phyloP scores from a whole-genome alignment of 2,329 filamentous ascomycete species.

The Botrytis byssoidea region DNA sequence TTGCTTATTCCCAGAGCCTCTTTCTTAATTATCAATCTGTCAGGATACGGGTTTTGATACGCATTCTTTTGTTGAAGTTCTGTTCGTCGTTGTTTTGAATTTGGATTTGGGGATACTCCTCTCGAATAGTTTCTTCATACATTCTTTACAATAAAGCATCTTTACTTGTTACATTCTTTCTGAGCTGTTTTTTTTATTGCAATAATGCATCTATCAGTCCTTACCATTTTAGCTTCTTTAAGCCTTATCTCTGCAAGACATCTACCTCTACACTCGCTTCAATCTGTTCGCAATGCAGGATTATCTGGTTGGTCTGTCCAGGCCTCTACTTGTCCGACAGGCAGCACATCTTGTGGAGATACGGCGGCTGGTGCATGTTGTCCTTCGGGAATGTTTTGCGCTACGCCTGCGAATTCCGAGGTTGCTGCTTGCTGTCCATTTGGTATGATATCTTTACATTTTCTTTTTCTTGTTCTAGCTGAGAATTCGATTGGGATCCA shows the following conservation, averaged over 20 bases:
- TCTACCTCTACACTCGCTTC: neutral
- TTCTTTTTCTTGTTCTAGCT: neutral
- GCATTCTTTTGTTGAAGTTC: neutral
- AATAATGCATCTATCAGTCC: conserved; percentile 10
- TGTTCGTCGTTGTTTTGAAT: neutral
- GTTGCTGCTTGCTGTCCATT: conserved; percentile 25
- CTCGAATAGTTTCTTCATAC: neutral
- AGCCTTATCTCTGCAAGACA: conserved; percentile 4
- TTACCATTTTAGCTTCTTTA: neutral
- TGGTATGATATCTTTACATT: neutral
- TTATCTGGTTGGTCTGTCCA: conserved; percentile 22
- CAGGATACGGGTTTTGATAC: neutral
- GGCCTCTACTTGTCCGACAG: conserved; percentile 9
- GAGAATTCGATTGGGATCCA: neutral
- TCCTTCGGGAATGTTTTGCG: conserved; percentile 22
- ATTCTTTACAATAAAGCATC: neutral
- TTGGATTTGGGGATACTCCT: neutral
- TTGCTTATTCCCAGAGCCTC: neutral
- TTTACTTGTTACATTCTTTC: neutral
- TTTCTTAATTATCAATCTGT: neutral
- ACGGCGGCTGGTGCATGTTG: conserved; percentile 21
- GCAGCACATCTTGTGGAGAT: conserved; percentile 15
- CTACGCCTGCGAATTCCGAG: conserved; percentile 22
- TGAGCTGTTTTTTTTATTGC: neutral
- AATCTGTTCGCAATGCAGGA: neutral